Base-by-base conservation (phyloP, 1,284 basidiomycete species). In the Marasmius fiardii region DNA sequence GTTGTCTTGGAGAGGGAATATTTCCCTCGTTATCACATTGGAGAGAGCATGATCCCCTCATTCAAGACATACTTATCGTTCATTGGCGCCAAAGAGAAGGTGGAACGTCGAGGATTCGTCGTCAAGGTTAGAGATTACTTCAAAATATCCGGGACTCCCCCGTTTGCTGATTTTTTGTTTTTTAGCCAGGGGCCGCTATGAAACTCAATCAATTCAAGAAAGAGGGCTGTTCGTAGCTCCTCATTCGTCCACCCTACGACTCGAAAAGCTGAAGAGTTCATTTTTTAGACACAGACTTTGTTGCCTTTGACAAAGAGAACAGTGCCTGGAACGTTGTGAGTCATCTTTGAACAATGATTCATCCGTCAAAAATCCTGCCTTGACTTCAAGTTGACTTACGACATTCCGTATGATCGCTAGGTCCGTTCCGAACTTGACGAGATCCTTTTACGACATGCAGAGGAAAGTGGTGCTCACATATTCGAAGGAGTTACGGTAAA, bases 1-100 rank as follows among this genome's bases (percentile, higher is more conserved):
- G 75, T 77, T 21, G 62, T 84, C 18, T 66, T 84, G n/a, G 83
- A 85, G 62, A 72, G 77, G 23, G 69, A 72, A 3, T 68, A 75
- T 43, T 81, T 81, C 50, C 80, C 81, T 35, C 69, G 81, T 73
- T 66, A 47, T 58, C 77, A 78, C 61, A 71, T 79, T 21, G 77
- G 77, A 14, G 77, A 79, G 60, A 76, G 73, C 52, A 74, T 78
- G 71, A 66, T 79, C 8, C 72, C 77, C 0, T 76, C 76, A 0
- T 67, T 75, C 44, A 69, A 72, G 14, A 67, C 69, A n/a, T 77
- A 74, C 62, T 58, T 78, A 47, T 63, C 67, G 8, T 75, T 75
- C 60, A 73, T 79, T 35, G 76, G 68, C 14, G 69, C 71, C 2
- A 73, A 76, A 55, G 65, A 71, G 11, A 68, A 70, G 45, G 68